Evolutionary conservation across 495 filamentous ascomycete genomes (phyloP).

Genomic region (Cryomyces antarcticus): DNA sequence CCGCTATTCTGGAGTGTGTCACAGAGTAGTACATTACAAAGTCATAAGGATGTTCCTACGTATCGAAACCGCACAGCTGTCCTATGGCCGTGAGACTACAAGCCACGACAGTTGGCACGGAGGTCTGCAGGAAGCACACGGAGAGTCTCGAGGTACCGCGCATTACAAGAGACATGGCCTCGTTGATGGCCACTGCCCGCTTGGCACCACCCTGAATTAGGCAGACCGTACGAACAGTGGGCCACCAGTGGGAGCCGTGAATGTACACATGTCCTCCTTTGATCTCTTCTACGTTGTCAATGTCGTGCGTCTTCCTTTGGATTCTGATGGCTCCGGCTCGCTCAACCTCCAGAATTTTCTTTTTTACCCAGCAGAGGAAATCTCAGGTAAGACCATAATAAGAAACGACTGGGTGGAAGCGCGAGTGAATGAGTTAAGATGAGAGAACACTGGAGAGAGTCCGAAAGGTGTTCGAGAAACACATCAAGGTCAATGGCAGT

Average conservation of each 20-base stretch:
- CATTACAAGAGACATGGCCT: conserved; percentile 10
- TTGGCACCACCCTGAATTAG: conserved; percentile 12
- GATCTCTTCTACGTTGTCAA: neutral
- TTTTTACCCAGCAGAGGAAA: too few relatives aligned
- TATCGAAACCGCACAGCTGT: conserved; percentile 82
- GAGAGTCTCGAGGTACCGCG: conserved; percentile 22
- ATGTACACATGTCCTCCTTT: conserved; percentile 27
- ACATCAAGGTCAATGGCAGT: too few relatives aligned
- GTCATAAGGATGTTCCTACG: too few relatives aligned
- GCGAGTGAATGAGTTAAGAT: too few relatives aligned
- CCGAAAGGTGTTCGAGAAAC: too few relatives aligned
- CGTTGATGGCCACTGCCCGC: conserved; percentile 16
- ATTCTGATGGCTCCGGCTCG: too few relatives aligned
- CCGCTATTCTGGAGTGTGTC: conserved; percentile 43
- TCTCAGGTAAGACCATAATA: too few relatives aligned
- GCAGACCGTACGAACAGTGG: conserved; percentile 43
- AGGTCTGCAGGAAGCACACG: conserved; percentile 32
- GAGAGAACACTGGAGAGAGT: too few relatives aligned
- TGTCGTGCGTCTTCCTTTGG: too few relatives aligned
- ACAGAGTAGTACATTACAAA: conserved; percentile 27
- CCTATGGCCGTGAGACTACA: conserved; percentile 71
- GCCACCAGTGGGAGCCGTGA: conserved; percentile 66
- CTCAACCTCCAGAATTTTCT: too few relatives aligned
- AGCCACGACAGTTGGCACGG: conserved; percentile 60
- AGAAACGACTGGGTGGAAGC: too few relatives aligned